Evolutionary conservation across 768 basidiomycete genomes (phyloP), one percentile per base, ranked within the genome.

Genomic region (Lactarius akahatsu): DNA sequence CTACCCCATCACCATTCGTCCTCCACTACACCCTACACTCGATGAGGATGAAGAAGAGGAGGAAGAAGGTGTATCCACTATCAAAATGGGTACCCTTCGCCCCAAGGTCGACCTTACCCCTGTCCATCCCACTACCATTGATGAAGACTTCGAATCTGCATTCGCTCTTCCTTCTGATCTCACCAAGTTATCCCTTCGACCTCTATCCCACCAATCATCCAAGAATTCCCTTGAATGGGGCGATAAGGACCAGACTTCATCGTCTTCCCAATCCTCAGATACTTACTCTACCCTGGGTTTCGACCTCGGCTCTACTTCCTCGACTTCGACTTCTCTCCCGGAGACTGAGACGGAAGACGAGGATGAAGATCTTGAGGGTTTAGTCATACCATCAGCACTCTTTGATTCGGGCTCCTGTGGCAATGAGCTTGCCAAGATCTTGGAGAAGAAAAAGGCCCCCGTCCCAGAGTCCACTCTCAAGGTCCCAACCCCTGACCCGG

Each of bases 161-260:
- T 92, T 94, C 74, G 84, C 87, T 30, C 81, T 95, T 41, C 92
- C 93, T 47, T 84, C 85, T 62, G 87, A 92, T 74, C 84, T 95
- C 64, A 91, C 89, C 10, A 86, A 85, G 73, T 84, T 95, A 60
- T 94, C 92, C 23, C 86, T 95, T 52, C 88, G 89, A 50, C 90
- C 93, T 61, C 78, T 88, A 63, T 85, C 90, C 36, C 90, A 92
- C 73, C 86, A 89, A 60, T 83, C 89, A 10, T 93, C 92, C 64
- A 93, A 93, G 78, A 86, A 85, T 59, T 92, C 92, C 0, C 81
- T 94, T 32, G 91, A 92, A 77, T 93, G 91, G 90, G 83, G 89
- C 36, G 91, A 93, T 77, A 90, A 85, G 74, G 90, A 94, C 72
- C 85, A 90, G 55, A 90, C 92, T 1, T 86, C 84, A 5, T 91